A percentile compares a stretch with the other conserved stretches of the same genome.
Conservation (phyloP, 73 alveolate species). For the Paramecium pentaurelia region DNA sequence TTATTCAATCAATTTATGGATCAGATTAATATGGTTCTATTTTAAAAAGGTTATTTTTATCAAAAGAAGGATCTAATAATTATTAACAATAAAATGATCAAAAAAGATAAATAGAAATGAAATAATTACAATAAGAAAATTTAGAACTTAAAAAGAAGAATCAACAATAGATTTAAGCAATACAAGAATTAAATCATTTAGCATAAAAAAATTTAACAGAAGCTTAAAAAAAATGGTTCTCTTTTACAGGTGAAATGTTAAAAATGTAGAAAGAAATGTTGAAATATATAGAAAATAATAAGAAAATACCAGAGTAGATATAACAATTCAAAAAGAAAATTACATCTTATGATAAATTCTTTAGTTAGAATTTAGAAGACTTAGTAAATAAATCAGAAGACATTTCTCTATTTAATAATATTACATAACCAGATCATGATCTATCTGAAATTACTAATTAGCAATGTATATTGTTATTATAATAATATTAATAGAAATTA, state of each 20-base stretch:
- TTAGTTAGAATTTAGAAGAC: conserved; percentile 60
- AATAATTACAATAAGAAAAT: neutral
- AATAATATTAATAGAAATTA: neutral
- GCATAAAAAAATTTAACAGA: conserved; percentile 3
- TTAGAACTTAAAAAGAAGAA: neutral
- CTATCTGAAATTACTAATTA: neutral
- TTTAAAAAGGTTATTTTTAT: neutral
- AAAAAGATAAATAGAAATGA: neutral
- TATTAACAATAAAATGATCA: neutral
- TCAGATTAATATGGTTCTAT: neutral
- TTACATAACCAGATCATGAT: conserved; percentile 16
- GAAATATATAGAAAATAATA: neutral
- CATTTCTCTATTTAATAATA: conserved; percentile 56
- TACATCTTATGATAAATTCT: conserved; percentile 60
- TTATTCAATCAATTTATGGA: conserved; percentile 2
- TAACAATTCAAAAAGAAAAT: conserved; percentile 52
- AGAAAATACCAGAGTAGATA: conserved; percentile 48
- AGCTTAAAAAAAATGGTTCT: conserved; percentile 32
- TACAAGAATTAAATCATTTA: neutral
- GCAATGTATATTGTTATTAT: neutral
- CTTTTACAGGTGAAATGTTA: conserved; percentile 9
- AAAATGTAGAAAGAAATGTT: neutral
- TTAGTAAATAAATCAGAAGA: conserved; percentile 58
- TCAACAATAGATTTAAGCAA: neutral
- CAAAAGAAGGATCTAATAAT: neutral